phyloP scores from a whole-genome alignment of 2,329 filamentous ascomycete species.

The Clonostachys rosea region DNA sequence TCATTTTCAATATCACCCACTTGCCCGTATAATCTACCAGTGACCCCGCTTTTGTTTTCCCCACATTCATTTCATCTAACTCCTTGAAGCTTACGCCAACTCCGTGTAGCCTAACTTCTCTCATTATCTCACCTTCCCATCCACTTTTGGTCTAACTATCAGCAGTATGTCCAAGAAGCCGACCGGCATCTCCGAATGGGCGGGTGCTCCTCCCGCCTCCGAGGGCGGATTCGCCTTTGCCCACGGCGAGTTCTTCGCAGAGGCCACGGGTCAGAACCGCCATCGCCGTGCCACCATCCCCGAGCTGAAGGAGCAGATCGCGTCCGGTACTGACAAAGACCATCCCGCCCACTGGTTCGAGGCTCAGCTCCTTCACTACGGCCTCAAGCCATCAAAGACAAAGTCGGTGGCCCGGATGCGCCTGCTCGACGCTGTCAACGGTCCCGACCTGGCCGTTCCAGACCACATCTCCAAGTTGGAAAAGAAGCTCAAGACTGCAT shows the following conservation, averaged over 20 bases:
- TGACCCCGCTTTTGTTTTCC: too few species aligned
- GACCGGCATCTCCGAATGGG: not conserved
- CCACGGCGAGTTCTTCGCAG: constrained; percentile 35
- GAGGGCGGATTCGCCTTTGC: constrained; percentile 35
- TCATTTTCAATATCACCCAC: too few species aligned
- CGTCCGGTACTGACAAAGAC: constrained; percentile 34
- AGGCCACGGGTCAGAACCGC: constrained; percentile 33
- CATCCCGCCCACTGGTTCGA: constrained; percentile 57
- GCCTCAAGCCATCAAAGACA: constrained; percentile 47
- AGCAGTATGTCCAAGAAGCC: not conserved
- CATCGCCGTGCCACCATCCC: constrained; percentile 36
- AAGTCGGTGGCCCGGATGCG: constrained; percentile 56
- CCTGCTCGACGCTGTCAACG: constrained; percentile 50
- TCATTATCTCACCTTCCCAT: too few species aligned
- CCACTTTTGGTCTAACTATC: too few species aligned
- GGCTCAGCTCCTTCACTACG: constrained; percentile 60
- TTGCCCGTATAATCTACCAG: too few species aligned
- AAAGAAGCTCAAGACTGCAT: constrained; percentile 51
- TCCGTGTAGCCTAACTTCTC: too few species aligned
- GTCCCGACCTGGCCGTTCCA: constrained; percentile 42
- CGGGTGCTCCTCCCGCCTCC: constrained; percentile 10
- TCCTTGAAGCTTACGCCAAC: too few species aligned
- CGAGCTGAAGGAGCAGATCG: constrained; percentile 40
- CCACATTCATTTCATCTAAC: too few species aligned
- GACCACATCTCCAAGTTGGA: constrained; percentile 42